These are phyloP conservation scores for Linnemannia exigua DNA, from an alignment of 192 early-diverging fungal species.

Conservation along the genomic window DNA sequence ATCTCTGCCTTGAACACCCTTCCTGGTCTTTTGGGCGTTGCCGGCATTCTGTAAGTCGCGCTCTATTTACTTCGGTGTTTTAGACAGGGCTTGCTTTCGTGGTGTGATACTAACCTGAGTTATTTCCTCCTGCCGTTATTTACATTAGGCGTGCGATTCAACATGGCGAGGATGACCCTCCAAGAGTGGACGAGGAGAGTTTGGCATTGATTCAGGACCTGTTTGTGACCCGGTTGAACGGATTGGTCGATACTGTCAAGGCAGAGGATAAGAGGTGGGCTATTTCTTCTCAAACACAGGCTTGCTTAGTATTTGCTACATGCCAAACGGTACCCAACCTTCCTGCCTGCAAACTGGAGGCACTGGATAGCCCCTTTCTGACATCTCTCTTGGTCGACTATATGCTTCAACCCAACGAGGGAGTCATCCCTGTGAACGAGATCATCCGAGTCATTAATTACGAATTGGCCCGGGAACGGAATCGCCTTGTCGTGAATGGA, in stretches of 20 bases:
- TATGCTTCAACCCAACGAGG: constrained; percentile 40
- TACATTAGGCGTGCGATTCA: constrained; percentile 45
- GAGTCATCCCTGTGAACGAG: constrained; percentile 37
- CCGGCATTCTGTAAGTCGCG: constrained; percentile 44
- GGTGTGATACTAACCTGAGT: neutral
- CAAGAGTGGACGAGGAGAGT: constrained; percentile 40
- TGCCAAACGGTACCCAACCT: constrained; percentile 48
- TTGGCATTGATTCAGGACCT: constrained; percentile 43
- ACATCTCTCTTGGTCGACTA: constrained; percentile 32
- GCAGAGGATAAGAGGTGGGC: neutral
- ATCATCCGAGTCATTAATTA: constrained; percentile 38
- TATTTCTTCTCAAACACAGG: constrained; percentile 21
- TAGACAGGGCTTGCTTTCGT: too few relatives aligned
- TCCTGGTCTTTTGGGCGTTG: constrained; percentile 30
- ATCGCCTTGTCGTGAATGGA: constrained; percentile 5
- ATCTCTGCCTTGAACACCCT: neutral
- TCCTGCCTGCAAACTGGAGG: constrained; percentile 36
- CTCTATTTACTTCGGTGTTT: neutral
- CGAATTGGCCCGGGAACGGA: constrained; percentile 20
- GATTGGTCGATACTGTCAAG: neutral
- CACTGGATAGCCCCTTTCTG: constrained; percentile 20
- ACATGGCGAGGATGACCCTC: constrained; percentile 45
- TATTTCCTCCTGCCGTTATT: neutral
- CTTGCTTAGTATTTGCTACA: constrained; percentile 44
- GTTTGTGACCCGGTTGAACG: constrained; percentile 21